Conservation (phyloP, 768 basidiomycete genomes). For the Coprinopsis marcescibilis region DNA sequence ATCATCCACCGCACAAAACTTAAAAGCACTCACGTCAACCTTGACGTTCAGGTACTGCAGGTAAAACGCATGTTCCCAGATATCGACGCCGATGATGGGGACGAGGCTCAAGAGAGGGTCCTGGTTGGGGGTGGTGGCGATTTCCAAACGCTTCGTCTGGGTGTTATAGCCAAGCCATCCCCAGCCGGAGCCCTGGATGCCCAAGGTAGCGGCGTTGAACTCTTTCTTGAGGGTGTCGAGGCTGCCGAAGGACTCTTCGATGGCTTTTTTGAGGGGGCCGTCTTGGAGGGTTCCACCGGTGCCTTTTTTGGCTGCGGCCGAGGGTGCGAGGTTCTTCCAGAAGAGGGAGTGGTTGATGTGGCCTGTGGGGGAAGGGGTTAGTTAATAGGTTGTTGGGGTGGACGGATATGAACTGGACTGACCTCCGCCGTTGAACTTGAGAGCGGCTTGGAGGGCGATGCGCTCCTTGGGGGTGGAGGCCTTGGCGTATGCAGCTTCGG, state of each 20-base stretch:
- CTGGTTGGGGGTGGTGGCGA: constrained; percentile 92
- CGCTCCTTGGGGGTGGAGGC: constrained; percentile 67
- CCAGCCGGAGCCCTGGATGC: constrained; percentile 93
- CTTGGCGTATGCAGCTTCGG: constrained; percentile 70
- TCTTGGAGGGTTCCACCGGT: constrained; percentile 52
- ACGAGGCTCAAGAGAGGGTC: constrained; percentile 31
- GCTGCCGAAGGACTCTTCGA: constrained; percentile 58
- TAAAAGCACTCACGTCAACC: constrained; percentile 63
- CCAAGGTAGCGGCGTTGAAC: constrained; percentile 81
- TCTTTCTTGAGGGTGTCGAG: constrained; percentile 70
- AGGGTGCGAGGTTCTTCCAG: constrained; percentile 89
- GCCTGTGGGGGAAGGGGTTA: constrained; percentile 34
- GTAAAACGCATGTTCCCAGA: constrained; percentile 95
- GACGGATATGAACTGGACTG: constrained; percentile 19
- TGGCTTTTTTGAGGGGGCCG: constrained; percentile 63
- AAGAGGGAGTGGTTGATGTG: constrained; percentile 96
- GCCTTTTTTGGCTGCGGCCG: constrained; percentile 46
- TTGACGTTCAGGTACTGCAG: constrained; percentile 88
- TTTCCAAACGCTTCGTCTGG: constrained; percentile 65
- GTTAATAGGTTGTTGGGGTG: constrained; percentile 7
- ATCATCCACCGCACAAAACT: constrained; percentile 12
- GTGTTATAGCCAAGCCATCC: constrained; percentile 88
- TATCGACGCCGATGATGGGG: constrained; percentile 88
- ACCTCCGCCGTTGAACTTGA: constrained; percentile 98
- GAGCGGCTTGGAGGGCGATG: constrained; percentile 83